Base-by-base conservation (phyloP, 2,329 filamentous ascomycete genomes). In the Sclerotinia minor region DNA sequence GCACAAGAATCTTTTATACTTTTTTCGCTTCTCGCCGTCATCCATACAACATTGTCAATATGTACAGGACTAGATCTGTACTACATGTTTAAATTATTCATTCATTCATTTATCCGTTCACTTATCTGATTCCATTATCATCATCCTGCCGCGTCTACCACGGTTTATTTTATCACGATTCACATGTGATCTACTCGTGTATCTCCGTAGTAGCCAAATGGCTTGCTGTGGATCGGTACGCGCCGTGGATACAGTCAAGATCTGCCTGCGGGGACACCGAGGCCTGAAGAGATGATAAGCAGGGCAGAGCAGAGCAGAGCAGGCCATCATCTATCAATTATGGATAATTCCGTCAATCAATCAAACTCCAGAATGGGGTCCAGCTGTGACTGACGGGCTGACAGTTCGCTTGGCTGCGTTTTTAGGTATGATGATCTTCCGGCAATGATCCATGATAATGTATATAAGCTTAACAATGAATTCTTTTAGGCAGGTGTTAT, bases 361-460 rank as follows among this genome's bases (percentile, higher is more conserved):
- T n/a, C 13, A n/a, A 7, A 38, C 32, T 55, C 9, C 35, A 11
- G 35, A 38, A 77, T 83, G 75, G 76, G 24, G 78, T 80, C 11
- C 77, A 77, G 1, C 73, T 85, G 68, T 75, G 75, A 8, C 78
- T 83, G 3, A 76, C 75, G 52, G 75, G 7, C 78, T 83, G 3
- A 76, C 75, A 53, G 79, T 77, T 68, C 81, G 83, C 69, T 80
- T 81, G 75, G 79, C 78, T 5, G 80, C 79, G 0, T 83, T 83
- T 64, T 71, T 83, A 2, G 78, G 79, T 76, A 72, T 24, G 57
- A 38, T 50, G 35, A 6, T 61, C 26, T 26, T 26, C n/a, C 49
- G 21, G 1, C 64, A 49, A 41, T 21, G 4, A 41, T 41, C 21
- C 54, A 52, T 57, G 15, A n/a, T 47, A n/a, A 24, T 52, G 44